phyloP scores from a whole-genome alignment of 371 early-diverging fungal species.

The Gilbertella persicaria region DNA sequence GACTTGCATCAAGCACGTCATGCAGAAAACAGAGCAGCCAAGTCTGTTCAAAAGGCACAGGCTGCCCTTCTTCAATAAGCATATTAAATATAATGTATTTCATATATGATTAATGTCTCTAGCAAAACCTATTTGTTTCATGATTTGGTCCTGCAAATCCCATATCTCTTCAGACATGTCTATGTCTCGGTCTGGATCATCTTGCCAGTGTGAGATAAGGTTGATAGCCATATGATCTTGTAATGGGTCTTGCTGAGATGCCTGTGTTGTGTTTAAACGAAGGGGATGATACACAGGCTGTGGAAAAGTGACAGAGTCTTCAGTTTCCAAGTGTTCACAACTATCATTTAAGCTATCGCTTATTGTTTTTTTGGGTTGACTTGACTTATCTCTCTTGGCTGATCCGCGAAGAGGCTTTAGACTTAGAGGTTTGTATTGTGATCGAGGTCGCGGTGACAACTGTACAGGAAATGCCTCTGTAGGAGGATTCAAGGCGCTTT shows the following conservation, averaged over 20 bases:
- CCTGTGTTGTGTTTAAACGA: too few species aligned
- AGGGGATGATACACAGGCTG: too few species aligned
- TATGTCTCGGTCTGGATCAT: neutral
- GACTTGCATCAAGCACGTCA: constrained; percentile 25
- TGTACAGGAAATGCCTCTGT: neutral
- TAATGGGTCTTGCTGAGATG: too few species aligned
- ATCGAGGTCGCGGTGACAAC: constrained; percentile 1
- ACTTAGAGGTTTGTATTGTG: constrained; percentile 2
- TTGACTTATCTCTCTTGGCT: too few species aligned
- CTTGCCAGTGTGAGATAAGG: constrained; percentile 11
- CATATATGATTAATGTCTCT: constrained; percentile 2
- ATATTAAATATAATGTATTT: neutral
- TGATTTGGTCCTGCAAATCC: constrained; percentile 8
- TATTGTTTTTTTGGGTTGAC: neutral
- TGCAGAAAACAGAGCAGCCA: constrained; percentile 33
- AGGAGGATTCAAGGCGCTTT: neutral
- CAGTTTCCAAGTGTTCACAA: neutral
- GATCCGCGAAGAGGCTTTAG: neutral
- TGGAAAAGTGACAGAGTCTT: neutral
- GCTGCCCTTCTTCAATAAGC: constrained; percentile 3
- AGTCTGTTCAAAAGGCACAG: constrained; percentile 20
- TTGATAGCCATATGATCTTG: neutral
- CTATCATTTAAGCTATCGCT: too few species aligned
- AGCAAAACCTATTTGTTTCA: neutral
- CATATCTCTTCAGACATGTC: constrained; percentile 3